These are phyloP conservation scores for Beauveria scarabaeidicola DNA, from an alignment of 2,329 filamentous ascomycete species.

Conservation along the genomic window DNA sequence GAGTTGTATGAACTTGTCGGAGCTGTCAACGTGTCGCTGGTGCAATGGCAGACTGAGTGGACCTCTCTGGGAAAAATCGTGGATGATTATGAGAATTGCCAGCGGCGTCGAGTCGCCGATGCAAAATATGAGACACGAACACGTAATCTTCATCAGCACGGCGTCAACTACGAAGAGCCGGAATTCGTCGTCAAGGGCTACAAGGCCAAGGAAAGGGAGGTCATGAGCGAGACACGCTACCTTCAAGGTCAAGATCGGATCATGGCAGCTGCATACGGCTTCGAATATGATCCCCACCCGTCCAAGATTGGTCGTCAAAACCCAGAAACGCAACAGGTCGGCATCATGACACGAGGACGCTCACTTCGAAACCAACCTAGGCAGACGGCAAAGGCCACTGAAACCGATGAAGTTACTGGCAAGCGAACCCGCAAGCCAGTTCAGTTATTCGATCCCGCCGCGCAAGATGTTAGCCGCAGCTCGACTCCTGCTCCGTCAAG, in stretches of 20 bases:
- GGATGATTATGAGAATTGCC: slow-evolving; percentile 50
- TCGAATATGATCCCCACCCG: slow-evolving; percentile 51
- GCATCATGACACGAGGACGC: slow-evolving; percentile 42
- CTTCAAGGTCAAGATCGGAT: slow-evolving; percentile 47
- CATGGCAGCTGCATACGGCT: slow-evolving; percentile 51
- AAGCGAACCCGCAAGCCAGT: slow-evolving; percentile 48
- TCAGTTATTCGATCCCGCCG: slow-evolving; percentile 41
- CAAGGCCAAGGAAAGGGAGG: slow-evolving; percentile 36
- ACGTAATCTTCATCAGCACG: slow-evolving; percentile 31
- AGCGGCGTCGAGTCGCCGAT: slow-evolving; percentile 41
- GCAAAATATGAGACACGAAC: slow-evolving; percentile 37
- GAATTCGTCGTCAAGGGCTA: slow-evolving; percentile 49
- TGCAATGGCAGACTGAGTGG: slow-evolving; percentile 48
- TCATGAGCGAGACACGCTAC: slow-evolving; percentile 35
- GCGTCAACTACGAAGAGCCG: slow-evolving; percentile 37
- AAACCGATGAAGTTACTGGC: slow-evolving; percentile 41
- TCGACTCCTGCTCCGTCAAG: slow-evolving; percentile 37
- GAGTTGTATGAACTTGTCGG: slow-evolving; percentile 38
- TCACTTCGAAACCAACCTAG: slow-evolving; percentile 49
- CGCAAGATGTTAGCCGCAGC: slow-evolving; percentile 42
- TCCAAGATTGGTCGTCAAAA: slow-evolving; percentile 52
- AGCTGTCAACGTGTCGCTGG: slow-evolving; percentile 36
- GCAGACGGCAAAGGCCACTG: slow-evolving; percentile 50
- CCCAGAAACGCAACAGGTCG: slow-evolving; percentile 42
- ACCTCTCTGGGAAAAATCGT: slow-evolving; percentile 40